phyloP scores from a whole-genome alignment of 2,329 filamentous ascomycete genomes.

The Plectosphaerella cucumerina region DNA sequence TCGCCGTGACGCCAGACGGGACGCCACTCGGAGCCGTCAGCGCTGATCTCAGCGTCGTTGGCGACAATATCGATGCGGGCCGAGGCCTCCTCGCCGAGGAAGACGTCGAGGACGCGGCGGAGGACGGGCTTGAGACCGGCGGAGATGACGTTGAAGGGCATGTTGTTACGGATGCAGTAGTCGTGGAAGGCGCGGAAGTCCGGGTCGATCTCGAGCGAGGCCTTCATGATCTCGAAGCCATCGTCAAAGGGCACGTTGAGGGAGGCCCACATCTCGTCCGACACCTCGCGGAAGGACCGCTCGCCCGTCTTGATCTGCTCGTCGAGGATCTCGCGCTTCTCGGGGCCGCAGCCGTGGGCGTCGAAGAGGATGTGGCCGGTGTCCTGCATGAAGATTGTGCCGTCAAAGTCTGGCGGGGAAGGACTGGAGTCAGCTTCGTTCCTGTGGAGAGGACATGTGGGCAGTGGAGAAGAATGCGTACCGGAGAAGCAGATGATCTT shows the following conservation, averaged over 20 bases:
- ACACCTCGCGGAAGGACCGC: slow-evolving; percentile 65
- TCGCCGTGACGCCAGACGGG: slow-evolving; percentile 61
- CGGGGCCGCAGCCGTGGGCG: slow-evolving; percentile 56
- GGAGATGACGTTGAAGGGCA: slow-evolving; percentile 67
- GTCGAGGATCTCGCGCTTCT: slow-evolving; percentile 52
- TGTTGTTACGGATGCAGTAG: slow-evolving; percentile 58
- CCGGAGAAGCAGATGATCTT: slow-evolving; percentile 58
- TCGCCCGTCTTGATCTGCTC: slow-evolving; percentile 61
- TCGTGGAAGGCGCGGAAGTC: slow-evolving; percentile 61
- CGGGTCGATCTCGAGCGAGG: slow-evolving; percentile 57
- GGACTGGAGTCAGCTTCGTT: background rate
- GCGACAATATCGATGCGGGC: slow-evolving; percentile 62
- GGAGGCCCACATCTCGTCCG: slow-evolving; percentile 68
- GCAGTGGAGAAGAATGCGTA: slow-evolving; percentile 21
- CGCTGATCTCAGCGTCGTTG: slow-evolving; percentile 58
- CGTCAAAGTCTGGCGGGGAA: slow-evolving; percentile 57
- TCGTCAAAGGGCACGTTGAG: slow-evolving; percentile 64
- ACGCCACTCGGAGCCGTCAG: slow-evolving; percentile 58
- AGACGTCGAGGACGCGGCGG: slow-evolving; percentile 57
- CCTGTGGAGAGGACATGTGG: background rate
- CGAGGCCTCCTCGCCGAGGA: slow-evolving; percentile 57
- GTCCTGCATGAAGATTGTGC: slow-evolving; percentile 69
- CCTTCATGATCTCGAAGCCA: slow-evolving; percentile 61
- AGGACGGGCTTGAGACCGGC: slow-evolving; percentile 64
- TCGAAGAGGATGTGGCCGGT: slow-evolving; percentile 68